Evolutionary conservation across 257 asterid genomes (phyloP), one percentile per base, ranked within the genome.

Genomic region (Gardenia jasminoides): DNA sequence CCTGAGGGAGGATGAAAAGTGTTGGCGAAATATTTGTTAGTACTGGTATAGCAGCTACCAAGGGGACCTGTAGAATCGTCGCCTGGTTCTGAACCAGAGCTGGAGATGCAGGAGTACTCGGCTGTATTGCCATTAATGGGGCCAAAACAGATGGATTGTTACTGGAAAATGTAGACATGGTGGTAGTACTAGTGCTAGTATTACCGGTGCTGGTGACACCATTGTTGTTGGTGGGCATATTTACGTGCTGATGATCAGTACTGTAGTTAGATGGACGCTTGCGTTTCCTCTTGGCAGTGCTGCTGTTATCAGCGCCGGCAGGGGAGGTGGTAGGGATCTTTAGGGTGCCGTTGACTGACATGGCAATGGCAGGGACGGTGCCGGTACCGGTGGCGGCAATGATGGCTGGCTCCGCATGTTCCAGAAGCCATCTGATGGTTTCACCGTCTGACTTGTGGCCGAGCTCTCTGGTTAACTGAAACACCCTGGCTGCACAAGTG

Each of bases 371-470:
- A 69, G 97, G 97, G 78, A 88, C 81, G 7, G 94, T 91, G 4
- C 94, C 94, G 2, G 94, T 90, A 0, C 97, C 93, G 19, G 94
- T 90, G 56, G 94, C 97, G 76, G 91, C 88, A 68, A 88, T 83
- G 85, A 86, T 90, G 48, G 96, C 83, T 1, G 96, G 96, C 81
- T 90, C 92, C 22, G 97, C 92, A 31, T 81, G 91, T 52, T 92
- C 89, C 54, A 92, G 64, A 44, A 92, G 87, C 97, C 96, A 92
- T 7, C 91, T 91, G 58, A 92, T 89, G 82, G 97, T 92, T 78
- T 92, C 94, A 54, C 97, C 96, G 77, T 90, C 97, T 77, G 94
- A 88, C 82, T 90, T 90, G 87, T 90, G 95, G 80, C 96, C 94
- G 46, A 92, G 93, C 85, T 92, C 94, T 59, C 90, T 82, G 19